Evolutionary conservation across 1,284 basidiomycete genomes (phyloP), one percentile per base, ranked within the genome.

Genomic region (Tylopilus orsonianus): DNA sequence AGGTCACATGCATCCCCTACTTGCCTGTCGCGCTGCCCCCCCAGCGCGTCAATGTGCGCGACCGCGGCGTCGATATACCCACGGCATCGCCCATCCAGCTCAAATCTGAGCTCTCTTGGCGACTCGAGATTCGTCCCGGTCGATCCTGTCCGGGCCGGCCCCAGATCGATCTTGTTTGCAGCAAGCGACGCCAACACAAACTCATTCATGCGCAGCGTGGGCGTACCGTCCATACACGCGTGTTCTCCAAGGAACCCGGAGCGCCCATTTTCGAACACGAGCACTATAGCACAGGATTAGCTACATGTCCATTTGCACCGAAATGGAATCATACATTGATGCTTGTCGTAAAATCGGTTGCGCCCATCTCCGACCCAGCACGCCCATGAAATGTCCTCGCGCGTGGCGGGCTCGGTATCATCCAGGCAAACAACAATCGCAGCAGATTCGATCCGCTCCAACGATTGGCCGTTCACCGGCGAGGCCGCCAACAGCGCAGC

Each of bases 341-440:
- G 96, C 72, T 99, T 99, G 77, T 99, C 97, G 67, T 90, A 98
- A 80, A 91, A 99, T 52, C 96, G 78, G 71, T 97, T 97, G 55
- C 84, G 79, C 35, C 92, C 94, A 57, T 97, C 85, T 36, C 96
- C 96, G 23, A 88, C 87, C 96, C 96, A 99, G 53, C 87, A 83
- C 19, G 72, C 75, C 86, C 90, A 91, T 48, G 87, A 88, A 16
- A 88, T 77, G 34, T 93, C 85, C 59, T 97, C 91, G 30, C 90
- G 77, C 12, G 88, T 92, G 35, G 89, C 73, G 1, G 92, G 92
- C 45, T 77, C 75, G 12, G 75, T 78, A 64, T 91, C 90, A 64
- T 99, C 97, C 20, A 99, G 77, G 46, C 84, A 85, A 6, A 99
- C 77, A 4, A 98, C 67, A 54, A 97, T 82, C 72, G 96, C 90